These are phyloP conservation scores for Cyamopsis tetragonoloba DNA, from an alignment of 306 rosid species.

Conservation along the genomic window DNA sequence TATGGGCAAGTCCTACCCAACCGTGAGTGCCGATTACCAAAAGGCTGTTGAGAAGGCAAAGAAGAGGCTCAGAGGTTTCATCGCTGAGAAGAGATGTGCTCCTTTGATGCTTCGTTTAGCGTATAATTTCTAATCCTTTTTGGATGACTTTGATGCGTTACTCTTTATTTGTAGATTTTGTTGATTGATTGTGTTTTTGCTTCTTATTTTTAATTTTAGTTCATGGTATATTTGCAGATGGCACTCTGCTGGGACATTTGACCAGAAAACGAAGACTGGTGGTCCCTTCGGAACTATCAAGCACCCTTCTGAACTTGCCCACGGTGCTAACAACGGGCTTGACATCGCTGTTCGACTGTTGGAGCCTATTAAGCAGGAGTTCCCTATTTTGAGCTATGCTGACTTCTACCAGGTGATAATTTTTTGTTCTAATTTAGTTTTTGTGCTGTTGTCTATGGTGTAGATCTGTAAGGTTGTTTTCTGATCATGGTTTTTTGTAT, in stretches of 20 bases:
- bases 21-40: slow-evolving; percentile 69
- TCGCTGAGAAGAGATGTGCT: slow-evolving; percentile 91
- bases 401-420: slow-evolving; percentile 77
- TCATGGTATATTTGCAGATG: slow-evolving; percentile 46
- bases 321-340: slow-evolving; percentile 81
- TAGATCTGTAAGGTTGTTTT: not conserved
- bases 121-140: slow-evolving; percentile 29
- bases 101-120: slow-evolving; percentile 90
- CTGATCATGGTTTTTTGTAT: not conserved
- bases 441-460: not conserved
- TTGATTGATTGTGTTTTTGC: not conserved
- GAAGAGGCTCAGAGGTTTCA: slow-evolving; percentile 85
- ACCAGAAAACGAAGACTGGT: slow-evolving; percentile 60
- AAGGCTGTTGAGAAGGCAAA: slow-evolving; percentile 81
- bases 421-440: not conserved
- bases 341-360: slow-evolving; percentile 86
- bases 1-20: slow-evolving; percentile 87
- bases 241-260: slow-evolving; percentile 97
- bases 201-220: not conserved
- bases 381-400: slow-evolving; percentile 67
- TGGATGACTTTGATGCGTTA: not conserved
- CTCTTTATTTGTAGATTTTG: not conserved
- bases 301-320: slow-evolving; percentile 55
- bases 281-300: slow-evolving; percentile 96
- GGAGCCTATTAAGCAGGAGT: slow-evolving; percentile 85